Conservation (phyloP, 345 rosid genomes). For the Gossypium ekmanianum region DNA sequence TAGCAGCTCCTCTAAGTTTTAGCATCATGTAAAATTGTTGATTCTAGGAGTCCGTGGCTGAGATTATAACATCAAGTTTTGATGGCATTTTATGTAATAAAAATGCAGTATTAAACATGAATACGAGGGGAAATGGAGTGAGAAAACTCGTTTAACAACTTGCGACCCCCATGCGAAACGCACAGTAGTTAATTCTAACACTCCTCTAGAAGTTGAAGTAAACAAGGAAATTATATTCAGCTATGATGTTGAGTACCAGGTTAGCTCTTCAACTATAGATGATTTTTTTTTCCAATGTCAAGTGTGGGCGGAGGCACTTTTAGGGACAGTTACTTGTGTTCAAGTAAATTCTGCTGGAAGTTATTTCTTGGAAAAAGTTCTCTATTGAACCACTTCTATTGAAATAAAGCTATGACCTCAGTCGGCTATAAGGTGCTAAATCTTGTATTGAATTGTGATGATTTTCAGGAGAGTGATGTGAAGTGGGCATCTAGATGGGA, state of each 20-base stretch:
- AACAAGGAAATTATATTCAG: slow-evolving; percentile 5
- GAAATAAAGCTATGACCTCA: neutral
- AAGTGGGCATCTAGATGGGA: slow-evolving; percentile 91
- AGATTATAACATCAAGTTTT: neutral
- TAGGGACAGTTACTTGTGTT: neutral
- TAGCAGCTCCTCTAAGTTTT: neutral
- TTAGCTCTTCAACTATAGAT: neutral
- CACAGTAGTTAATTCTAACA: neutral
- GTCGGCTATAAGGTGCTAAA: slow-evolving; percentile 15
- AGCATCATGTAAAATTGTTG: neutral
- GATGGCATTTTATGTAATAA: neutral
- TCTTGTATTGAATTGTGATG: slow-evolving; percentile 13
- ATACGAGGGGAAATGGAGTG: neutral
- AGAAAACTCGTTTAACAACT: neutral
- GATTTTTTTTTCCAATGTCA: neutral
- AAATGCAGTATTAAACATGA: slow-evolving; percentile 4
- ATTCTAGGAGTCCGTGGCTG: neutral
- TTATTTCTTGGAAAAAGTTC: neutral
- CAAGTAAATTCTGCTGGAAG: neutral
- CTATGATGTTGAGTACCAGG: neutral
- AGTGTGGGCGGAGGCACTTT: neutral
- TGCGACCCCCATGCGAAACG: neutral
- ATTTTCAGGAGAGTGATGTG: slow-evolving; percentile 59
- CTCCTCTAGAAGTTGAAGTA: neutral
- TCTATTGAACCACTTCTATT: neutral